Evolutionary conservation across 805 yeast species (phyloP).

Genomic region (Metschnikowia baotianmanensis): DNA sequence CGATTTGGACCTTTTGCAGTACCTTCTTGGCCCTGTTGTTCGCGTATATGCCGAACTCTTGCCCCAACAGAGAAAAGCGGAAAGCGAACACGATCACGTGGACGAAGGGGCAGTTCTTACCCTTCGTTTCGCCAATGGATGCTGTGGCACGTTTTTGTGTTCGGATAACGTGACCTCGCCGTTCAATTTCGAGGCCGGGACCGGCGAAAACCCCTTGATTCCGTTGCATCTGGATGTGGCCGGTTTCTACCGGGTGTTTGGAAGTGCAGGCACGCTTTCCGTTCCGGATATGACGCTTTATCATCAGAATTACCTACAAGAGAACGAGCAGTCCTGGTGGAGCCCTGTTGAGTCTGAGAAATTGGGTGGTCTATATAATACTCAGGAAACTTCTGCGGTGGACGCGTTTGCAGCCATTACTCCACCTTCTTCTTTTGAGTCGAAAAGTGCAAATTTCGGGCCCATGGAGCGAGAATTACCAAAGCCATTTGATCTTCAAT

Average conservation of each 20-base stretch:
- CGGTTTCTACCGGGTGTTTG: conserved; percentile 41
- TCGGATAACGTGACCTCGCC: conserved; percentile 42
- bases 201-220: conserved; percentile 44
- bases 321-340: conserved; percentile 27
- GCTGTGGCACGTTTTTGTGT: conserved; percentile 42
- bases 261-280: conserved; percentile 38
- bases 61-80: conserved; percentile 27
- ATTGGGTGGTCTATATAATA: conserved; percentile 12
- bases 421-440: conserved; percentile 32
- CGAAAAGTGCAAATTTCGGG: conserved; percentile 17
- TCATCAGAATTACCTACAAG: conserved; percentile 27
- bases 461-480: conserved; percentile 10
- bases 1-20: conserved; percentile 41
- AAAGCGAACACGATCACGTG: conserved; percentile 23
- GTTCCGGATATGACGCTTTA: conserved; percentile 40
- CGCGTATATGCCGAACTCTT: conserved; percentile 39
- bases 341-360: conserved; percentile 25
- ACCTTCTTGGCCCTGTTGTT: conserved; percentile 38
- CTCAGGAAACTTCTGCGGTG: neutral
- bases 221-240: conserved; percentile 29
- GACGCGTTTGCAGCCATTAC: conserved; percentile 20
- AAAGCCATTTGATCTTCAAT: conserved; percentile 39
- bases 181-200: conserved; percentile 40
- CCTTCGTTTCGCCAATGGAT: conserved; percentile 35
- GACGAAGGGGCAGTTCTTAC: conserved; percentile 45